phyloP scores from a whole-genome alignment of 306 rosid species.

The Macrotyloma uniflorum region DNA sequence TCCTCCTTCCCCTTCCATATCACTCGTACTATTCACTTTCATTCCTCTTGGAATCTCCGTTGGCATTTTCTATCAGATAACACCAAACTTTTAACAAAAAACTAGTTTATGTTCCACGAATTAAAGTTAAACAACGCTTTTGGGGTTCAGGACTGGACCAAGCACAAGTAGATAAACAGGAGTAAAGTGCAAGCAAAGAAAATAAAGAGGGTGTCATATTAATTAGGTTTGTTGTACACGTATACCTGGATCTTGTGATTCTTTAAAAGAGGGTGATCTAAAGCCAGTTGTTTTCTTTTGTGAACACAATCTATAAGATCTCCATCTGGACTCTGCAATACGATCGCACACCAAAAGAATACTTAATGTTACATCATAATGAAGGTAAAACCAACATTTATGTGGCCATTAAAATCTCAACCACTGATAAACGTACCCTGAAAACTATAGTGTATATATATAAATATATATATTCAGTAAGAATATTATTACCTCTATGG shows the following conservation, averaged over 20 bases:
- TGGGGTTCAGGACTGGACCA: not conserved
- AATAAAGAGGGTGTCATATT: not conserved
- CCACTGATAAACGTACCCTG: not conserved
- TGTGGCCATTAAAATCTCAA: slow-evolving; percentile 29
- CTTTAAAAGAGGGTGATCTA: slow-evolving; percentile 63
- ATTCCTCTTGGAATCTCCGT: slow-evolving; percentile 56
- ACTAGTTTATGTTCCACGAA: not conserved
- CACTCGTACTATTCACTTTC: slow-evolving; percentile 4
- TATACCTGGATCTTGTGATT: slow-evolving; percentile 65
- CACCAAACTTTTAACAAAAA: not conserved
- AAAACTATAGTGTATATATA: not conserved
- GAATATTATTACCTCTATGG: slow-evolving; percentile 61
- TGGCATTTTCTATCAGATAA: slow-evolving; percentile 57
- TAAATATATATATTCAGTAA: not conserved
- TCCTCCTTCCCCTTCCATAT: not conserved
- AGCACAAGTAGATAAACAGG: not conserved
- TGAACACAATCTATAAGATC: slow-evolving; percentile 61
- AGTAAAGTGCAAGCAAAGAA: not conserved
- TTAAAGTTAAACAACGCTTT: not conserved
- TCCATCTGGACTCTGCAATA: slow-evolving; percentile 74
- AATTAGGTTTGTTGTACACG: not conserved
- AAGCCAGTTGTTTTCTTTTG: slow-evolving; percentile 61
- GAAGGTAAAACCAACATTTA: not conserved
- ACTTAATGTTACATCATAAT: not conserved
- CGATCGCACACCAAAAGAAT: not conserved